Conservation (phyloP, 345 rosid genomes). For the Erucastrum elatum region DNA sequence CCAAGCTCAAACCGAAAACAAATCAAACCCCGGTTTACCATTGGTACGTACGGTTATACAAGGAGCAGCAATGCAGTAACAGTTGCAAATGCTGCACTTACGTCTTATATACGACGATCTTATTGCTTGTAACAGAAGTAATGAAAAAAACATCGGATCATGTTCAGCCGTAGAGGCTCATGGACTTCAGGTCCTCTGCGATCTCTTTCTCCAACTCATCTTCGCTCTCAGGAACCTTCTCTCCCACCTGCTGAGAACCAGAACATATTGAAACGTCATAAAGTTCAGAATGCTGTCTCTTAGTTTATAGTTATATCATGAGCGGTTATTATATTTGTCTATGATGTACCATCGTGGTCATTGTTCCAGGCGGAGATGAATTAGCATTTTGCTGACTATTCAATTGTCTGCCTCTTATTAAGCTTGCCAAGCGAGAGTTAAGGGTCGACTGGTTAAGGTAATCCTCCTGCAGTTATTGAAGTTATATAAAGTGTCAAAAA, state of each 20-base stretch:
- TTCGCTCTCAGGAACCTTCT: conserved; percentile 79
- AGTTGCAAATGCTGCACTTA: too few species aligned
- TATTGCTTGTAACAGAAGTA: conserved; percentile 19
- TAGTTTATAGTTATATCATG: background rate
- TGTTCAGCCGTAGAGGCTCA: background rate
- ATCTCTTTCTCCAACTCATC: conserved; percentile 84
- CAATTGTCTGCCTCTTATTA: conserved; percentile 41
- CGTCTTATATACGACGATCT: background rate
- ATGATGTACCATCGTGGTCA: conserved; percentile 51
- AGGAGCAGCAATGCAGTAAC: background rate
- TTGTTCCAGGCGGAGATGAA: conserved; percentile 58
- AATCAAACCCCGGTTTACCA: background rate
- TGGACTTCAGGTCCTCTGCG: conserved; percentile 53
- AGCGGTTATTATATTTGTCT: background rate
- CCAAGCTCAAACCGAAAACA: conserved; percentile 12
- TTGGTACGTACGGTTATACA: background rate
- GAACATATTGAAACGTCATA: background rate
- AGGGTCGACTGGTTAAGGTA: conserved; percentile 61
- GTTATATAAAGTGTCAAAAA: background rate
- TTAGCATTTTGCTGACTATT: conserved; percentile 47
- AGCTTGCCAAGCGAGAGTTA: conserved; percentile 50
- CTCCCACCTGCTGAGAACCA: conserved; percentile 58
- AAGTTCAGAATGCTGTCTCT: background rate
- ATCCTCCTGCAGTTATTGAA: conserved; percentile 52
- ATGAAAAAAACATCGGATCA: background rate